Evolutionary conservation across 2,329 filamentous ascomycete genomes (phyloP), one percentile per base, ranked within the genome.

Genomic region (Penicillium sp.): DNA sequence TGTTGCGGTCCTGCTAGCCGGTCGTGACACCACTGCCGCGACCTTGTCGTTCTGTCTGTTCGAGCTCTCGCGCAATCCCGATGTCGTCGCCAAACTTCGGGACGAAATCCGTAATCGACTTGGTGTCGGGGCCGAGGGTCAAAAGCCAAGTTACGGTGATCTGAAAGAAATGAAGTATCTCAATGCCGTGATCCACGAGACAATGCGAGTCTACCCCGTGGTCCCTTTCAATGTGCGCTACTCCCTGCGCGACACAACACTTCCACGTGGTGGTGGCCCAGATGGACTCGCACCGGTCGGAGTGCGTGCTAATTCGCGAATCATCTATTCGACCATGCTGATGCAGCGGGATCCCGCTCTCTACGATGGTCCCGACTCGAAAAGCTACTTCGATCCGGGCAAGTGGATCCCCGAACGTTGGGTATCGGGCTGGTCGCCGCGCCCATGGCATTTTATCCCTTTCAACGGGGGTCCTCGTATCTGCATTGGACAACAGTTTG

Each of bases 131-230:
- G 65, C 72, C 4, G 66, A 71, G 3, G 71, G 70, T 7, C 52
- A 47, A 9, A 65, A 61, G 34, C 64, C 61, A 0, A 87, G 82
- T 0, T 95, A 93, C 61, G 74, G 78, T 9, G 77, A 95, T 57
- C 73, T 95, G 42, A 95, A 94, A 70, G 74, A 74, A 48, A 94
- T 95, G 87, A 82, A 84, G 54, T 95, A 90, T 60, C 76, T 92
- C 11, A 71, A 66, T 31, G 66, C 81, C 52, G 67, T 84, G 33
- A 73, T 93, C 52, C 83, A 85, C 65, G 86, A 93, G 66, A 84
- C 79, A 0, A 74, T 89, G 42, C 80, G 86, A 10, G 65, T 90
- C 8, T 87, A 90, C 61, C 85, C 85, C 0, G 73, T 78, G 10
- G 83, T 92, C 1, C 85, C 86, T 1, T 84, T 84, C 69, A 92